Conservation (phyloP, 2,329 filamentous ascomycete genomes). For the Neonectria neomacrospora region DNA sequence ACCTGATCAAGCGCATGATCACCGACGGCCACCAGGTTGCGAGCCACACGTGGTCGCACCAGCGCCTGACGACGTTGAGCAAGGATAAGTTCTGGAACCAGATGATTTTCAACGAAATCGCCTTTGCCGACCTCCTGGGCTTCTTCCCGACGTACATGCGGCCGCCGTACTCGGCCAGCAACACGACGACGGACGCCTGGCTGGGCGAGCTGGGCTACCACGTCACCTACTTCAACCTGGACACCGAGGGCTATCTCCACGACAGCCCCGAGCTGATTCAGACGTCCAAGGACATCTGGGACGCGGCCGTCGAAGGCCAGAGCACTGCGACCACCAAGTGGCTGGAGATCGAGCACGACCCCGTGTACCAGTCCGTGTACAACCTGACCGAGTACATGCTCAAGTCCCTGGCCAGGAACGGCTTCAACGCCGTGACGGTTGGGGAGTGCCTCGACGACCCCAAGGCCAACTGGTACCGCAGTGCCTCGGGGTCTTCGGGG, state of each 20-base stretch:
- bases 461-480: slow-evolving; percentile 62
- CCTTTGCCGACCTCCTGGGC: slow-evolving; percentile 54
- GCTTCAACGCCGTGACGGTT: slow-evolving; percentile 59
- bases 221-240: slow-evolving; percentile 68
- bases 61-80: slow-evolving; percentile 53
- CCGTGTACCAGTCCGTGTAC: slow-evolving; percentile 57
- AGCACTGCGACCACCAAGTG: slow-evolving; percentile 49
- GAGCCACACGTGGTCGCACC: slow-evolving; percentile 56
- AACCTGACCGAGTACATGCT: slow-evolving; percentile 58
- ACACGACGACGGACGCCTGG: slow-evolving; percentile 51
- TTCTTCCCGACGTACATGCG: slow-evolving; percentile 58
- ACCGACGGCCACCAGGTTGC: slow-evolving; percentile 69
- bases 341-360: slow-evolving; percentile 66
- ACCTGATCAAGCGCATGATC: slow-evolving; percentile 58
- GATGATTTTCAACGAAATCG: slow-evolving; percentile 57
- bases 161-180: slow-evolving; percentile 60
- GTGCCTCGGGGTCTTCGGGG: neutral
- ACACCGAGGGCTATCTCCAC: slow-evolving; percentile 70
- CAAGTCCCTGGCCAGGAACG: slow-evolving; percentile 52
- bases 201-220: slow-evolving; percentile 64
- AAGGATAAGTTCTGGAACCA: slow-evolving; percentile 51
- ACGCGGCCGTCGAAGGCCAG: slow-evolving; percentile 50
- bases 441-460: slow-evolving; percentile 65
- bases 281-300: slow-evolving; percentile 55
- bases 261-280: slow-evolving; percentile 60